A percentile compares a stretch with the other conserved stretches of the same genome.
Evolutionary conservation across 208 protist species (phyloP).

Genomic region (Tritrichomonas musculus): DNA sequence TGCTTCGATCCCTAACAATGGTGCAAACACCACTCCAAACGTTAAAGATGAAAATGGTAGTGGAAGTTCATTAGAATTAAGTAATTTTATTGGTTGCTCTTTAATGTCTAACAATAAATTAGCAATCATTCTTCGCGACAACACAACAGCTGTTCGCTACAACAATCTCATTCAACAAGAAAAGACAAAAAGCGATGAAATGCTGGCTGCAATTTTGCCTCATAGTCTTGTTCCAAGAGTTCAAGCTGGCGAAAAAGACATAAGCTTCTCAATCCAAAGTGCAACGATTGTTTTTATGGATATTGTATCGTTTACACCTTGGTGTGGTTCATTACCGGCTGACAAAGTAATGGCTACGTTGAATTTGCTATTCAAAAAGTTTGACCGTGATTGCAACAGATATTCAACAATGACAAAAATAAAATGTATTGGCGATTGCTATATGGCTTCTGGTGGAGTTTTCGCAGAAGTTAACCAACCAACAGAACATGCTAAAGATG

Average conservation of each 20-base stretch:
- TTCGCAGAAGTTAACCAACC: background rate
- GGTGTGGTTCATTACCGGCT: background rate
- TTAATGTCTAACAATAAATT: too few relatives aligned
- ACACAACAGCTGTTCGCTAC: background rate
- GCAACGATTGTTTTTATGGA: background rate
- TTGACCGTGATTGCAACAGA: background rate
- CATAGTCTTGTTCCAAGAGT: background rate
- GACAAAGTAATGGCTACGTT: background rate
- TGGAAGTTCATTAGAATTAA: too few relatives aligned
- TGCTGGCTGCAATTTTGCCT: background rate
- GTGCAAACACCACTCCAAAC: too few relatives aligned
- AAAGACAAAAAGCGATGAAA: background rate
- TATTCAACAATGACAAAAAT: background rate
- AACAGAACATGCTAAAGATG: background rate
- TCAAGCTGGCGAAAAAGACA: background rate
- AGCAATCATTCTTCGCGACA: background rate
- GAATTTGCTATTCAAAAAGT: background rate
- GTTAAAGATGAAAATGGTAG: too few relatives aligned
- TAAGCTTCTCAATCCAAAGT: background rate
- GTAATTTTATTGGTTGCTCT: too few relatives aligned
- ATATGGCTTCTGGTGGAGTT: conserved; percentile 15
- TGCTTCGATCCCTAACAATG: too few relatives aligned
- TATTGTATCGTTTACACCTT: background rate
- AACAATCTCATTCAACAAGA: background rate
- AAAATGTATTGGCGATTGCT: conserved; percentile 22